These are phyloP conservation scores for Thelephora ganbajun DNA, from an alignment of 768 basidiomycete genomes.

Conservation along the genomic window DNA sequence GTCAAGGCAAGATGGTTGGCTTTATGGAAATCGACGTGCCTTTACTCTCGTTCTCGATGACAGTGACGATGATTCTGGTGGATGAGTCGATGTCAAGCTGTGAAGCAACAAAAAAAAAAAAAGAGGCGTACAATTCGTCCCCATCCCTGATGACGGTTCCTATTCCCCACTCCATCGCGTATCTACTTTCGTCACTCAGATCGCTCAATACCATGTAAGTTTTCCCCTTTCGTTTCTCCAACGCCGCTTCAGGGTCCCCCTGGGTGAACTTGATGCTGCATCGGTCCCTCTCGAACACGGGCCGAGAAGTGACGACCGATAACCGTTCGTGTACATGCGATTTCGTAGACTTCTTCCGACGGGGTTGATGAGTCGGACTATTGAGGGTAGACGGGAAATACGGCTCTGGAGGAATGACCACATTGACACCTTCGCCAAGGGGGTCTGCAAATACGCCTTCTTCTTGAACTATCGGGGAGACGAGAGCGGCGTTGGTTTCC, in stretches of 20 bases:
- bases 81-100: not conserved
- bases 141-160: constrained; percentile 92
- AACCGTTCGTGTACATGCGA: constrained; percentile 41
- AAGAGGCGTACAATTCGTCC: constrained; percentile 55
- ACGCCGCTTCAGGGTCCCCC: constrained; percentile 51
- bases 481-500: constrained; percentile 54
- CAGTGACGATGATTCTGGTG: constrained; percentile 64
- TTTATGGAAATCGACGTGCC: constrained; percentile 27
- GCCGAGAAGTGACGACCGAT: constrained; percentile 54
- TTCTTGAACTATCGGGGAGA: constrained; percentile 34
- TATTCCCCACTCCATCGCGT: constrained; percentile 96
- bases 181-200: constrained; percentile 84
- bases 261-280: constrained; percentile 85
- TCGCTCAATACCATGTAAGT: constrained; percentile 88
- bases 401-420: constrained; percentile 72
- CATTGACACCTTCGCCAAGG: constrained; percentile 84
- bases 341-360: constrained; percentile 47
- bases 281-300: constrained; percentile 79
- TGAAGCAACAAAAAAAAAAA: not conserved
- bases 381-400: constrained; percentile 70
- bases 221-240: constrained; percentile 41
- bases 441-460: constrained; percentile 55
- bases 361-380: constrained; percentile 20
- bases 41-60: constrained; percentile 87
- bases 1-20: not conserved